Conservation (phyloP, 192 early-diverging fungal species). For the Phlyctochytrium planicorne region DNA sequence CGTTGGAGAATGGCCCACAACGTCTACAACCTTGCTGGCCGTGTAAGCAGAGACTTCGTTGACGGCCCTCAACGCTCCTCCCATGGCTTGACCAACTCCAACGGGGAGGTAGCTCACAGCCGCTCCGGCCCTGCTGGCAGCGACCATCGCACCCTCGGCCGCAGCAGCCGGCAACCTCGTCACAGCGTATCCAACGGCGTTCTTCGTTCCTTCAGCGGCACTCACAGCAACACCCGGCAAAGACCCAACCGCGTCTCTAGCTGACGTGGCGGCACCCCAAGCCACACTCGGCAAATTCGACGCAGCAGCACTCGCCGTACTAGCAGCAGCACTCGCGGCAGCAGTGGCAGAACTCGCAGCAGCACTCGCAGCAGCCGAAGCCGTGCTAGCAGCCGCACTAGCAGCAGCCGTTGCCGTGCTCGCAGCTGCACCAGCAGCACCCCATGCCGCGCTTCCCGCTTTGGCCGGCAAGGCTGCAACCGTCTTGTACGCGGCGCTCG, state of each 20-base stretch:
- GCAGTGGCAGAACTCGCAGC: constrained; percentile 4
- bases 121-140: neutral
- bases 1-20: neutral
- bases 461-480: neutral
- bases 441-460: neutral
- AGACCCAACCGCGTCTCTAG: constrained; percentile 20
- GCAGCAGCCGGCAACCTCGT: neutral
- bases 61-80: constrained; percentile 14
- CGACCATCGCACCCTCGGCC: neutral
- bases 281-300: constrained; percentile 14
- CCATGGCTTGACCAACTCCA: constrained; percentile 9
- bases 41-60: constrained; percentile 4
- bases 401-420: constrained; percentile 5
- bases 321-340: constrained; percentile 7
- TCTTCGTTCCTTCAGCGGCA: neutral
- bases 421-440: constrained; percentile 4
- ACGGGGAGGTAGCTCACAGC: constrained; percentile 18
- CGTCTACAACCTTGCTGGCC: too few species aligned
- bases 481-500: neutral
- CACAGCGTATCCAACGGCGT: neutral
- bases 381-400: constrained; percentile 6
- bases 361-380: neutral
- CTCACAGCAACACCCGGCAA: constrained; percentile 5
- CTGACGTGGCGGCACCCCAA: constrained; percentile 19
- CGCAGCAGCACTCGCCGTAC: neutral